Percentiles rank a stretch among this genome's conserved stretches.
Conservation (phyloP, 2,329 filamentous ascomycete genomes). For the Verticillium isaacii region DNA sequence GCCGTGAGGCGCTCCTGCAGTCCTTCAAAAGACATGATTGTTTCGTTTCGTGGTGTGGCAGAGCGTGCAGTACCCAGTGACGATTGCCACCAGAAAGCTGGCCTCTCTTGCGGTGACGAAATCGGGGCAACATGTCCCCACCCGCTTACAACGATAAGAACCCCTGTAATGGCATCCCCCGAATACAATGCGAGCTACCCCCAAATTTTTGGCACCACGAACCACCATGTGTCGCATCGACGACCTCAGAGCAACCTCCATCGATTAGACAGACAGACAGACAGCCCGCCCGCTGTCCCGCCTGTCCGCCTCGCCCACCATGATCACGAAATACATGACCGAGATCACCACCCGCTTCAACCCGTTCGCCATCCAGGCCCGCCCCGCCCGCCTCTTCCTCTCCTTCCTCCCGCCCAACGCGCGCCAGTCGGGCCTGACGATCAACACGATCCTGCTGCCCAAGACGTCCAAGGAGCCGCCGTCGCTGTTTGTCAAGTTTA, state of each 20-base stretch:
- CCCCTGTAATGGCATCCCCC: not conserved
- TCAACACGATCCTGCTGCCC: slow-evolving; percentile 73
- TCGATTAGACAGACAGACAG: not conserved
- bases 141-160: not conserved
- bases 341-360: slow-evolving; percentile 85
- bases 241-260: not conserved
- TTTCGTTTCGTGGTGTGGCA: not conserved
- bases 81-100: slow-evolving; percentile 11
- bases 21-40: slow-evolving; percentile 50
- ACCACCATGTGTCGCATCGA: not conserved
- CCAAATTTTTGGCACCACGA: slow-evolving; percentile 12
- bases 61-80: not conserved
- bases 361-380: slow-evolving; percentile 76
- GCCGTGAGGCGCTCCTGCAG: slow-evolving; percentile 56
- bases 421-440: slow-evolving; percentile 66
- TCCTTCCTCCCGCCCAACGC: slow-evolving; percentile 78
- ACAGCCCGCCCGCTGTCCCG: not conserved
- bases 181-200: slow-evolving; percentile 9
- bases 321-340: slow-evolving; percentile 86
- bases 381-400: slow-evolving; percentile 84
- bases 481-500: slow-evolving; percentile 77
- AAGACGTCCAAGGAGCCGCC: slow-evolving; percentile 64
- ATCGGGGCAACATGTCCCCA: not conserved
- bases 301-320: slow-evolving; percentile 32
- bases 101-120: slow-evolving; percentile 15